A percentile compares a stretch with the other conserved stretches of the same genome.
phyloP scores from a whole-genome alignment of 1,284 basidiomycete species.

The Irpex sp. region DNA sequence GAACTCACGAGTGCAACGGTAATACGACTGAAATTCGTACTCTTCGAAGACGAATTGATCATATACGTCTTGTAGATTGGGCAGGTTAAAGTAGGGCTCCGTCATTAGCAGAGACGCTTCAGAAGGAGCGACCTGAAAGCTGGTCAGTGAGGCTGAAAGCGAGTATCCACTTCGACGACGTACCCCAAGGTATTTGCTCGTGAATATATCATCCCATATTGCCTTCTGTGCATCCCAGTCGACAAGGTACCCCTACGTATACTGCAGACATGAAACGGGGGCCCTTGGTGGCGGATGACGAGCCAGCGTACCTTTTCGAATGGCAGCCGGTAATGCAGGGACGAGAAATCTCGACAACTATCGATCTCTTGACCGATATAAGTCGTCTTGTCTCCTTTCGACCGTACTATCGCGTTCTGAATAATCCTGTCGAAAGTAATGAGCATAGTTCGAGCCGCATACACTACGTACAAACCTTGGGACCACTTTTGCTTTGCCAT shows the following conservation, averaged over 20 bases:
- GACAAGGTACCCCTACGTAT: constrained; percentile 75
- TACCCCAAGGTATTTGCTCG: constrained; percentile 65
- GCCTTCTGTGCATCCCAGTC: constrained; percentile 93
- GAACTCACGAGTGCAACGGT: constrained; percentile 74
- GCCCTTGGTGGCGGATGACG: not conserved
- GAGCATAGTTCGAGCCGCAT: not conserved
- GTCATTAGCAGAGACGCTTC: constrained; percentile 80
- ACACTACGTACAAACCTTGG: constrained; percentile 25
- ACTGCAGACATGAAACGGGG: constrained; percentile 13
- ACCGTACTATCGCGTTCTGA: constrained; percentile 77
- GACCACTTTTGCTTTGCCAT: constrained; percentile 25
- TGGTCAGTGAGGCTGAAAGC: not conserved
- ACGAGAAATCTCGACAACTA: constrained; percentile 71
- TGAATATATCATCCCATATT: constrained; percentile 86
- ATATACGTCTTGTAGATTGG: constrained; percentile 86
- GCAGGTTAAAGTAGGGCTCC: constrained; percentile 91
- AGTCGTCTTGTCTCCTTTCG: constrained; percentile 73
- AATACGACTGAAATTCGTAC: constrained; percentile 87
- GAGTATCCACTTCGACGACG: constrained; percentile 20
- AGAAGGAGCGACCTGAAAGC: constrained; percentile 62
- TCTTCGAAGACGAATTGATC: constrained; percentile 96
- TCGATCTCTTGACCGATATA: constrained; percentile 84
- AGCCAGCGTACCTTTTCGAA: constrained; percentile 71
- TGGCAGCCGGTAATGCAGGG: constrained; percentile 76
- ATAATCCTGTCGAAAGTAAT: constrained; percentile 47